Evolutionary conservation across 2,329 filamentous ascomycete genomes (phyloP).

Genomic region (Anthostomella pinea): DNA sequence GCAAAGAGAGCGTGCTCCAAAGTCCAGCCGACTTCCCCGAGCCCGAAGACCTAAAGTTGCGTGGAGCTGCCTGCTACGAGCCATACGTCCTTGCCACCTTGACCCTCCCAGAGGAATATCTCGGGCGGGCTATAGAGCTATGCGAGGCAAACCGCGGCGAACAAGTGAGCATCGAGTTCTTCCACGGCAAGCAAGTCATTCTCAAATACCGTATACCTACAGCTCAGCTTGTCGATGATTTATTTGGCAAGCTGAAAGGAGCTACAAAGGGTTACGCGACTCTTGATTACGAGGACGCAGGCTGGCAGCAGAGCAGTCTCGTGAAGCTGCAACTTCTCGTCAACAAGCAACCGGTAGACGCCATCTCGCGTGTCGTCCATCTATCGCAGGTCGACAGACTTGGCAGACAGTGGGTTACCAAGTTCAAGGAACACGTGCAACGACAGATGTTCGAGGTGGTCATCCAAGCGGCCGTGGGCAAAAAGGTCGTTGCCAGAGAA

Average conservation of each 20-base stretch:
- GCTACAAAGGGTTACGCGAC: constrained; percentile 93
- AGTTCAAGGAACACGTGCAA: constrained; percentile 96
- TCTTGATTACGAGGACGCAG: constrained; percentile 94
- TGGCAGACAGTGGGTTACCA: constrained; percentile 83
- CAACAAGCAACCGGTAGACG: constrained; percentile 90
- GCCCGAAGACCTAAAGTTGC: constrained; percentile 45
- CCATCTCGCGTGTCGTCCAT: constrained; percentile 88
- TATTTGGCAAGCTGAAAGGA: constrained; percentile 95
- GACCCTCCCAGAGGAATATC: constrained; percentile 88
- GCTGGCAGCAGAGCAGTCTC: constrained; percentile 76
- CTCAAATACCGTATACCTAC: constrained; percentile 88
- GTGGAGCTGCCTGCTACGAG: constrained; percentile 47
- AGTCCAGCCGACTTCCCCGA: constrained; percentile 90
- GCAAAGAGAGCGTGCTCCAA: constrained; percentile 73
- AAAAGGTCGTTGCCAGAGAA: constrained; percentile 81
- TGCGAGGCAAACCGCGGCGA: constrained; percentile 87
- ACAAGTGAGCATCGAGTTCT: constrained; percentile 86
- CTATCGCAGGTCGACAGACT: constrained; percentile 75
- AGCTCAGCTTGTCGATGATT: constrained; percentile 88
- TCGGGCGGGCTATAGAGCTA: constrained; percentile 91
- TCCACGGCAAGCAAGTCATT: constrained; percentile 89
- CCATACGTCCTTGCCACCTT: constrained; percentile 69
- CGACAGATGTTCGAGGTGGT: constrained; percentile 96
- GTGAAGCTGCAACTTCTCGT: constrained; percentile 90
- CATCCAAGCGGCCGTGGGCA: constrained; percentile 86